These are phyloP conservation scores for Penium margaritaceum DNA, from an alignment of 139 green algal species.

Conservation along the genomic window DNA sequence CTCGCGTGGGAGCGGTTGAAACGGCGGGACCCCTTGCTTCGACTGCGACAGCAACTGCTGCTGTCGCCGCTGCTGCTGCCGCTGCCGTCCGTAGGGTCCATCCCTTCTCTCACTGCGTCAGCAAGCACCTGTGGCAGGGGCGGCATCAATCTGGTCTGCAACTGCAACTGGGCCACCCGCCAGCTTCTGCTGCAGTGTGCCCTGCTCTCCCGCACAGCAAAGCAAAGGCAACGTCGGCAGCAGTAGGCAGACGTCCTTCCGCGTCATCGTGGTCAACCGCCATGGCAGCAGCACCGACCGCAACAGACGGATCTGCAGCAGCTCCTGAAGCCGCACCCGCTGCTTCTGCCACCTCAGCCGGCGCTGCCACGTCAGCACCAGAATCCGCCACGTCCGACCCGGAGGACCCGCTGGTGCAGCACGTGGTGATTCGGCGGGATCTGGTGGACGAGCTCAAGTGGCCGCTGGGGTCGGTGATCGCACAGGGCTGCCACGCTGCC, in stretches of 20 bases:
- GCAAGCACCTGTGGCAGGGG: too few relatives aligned
- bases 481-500: constrained; percentile 80
- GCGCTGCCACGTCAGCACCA: background rate
- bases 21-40: too few relatives aligned
- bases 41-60: too few relatives aligned
- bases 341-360: background rate
- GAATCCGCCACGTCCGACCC: too few relatives aligned
- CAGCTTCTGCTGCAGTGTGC: too few relatives aligned
- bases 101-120: too few relatives aligned
- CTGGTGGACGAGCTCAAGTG: constrained; percentile 70
- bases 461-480: constrained; percentile 85
- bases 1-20: too few relatives aligned
- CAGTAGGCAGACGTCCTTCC: background rate
- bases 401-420: constrained; percentile 57
- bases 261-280: background rate
- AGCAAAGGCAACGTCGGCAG: background rate
- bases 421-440: constrained; percentile 84
- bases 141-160: too few relatives aligned
- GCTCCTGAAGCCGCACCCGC: background rate
- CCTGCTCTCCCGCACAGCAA: too few relatives aligned
- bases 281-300: background rate
- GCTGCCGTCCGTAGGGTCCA: too few relatives aligned
- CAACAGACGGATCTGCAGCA: background rate
- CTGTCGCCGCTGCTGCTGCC: too few relatives aligned
- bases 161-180: too few relatives aligned